These are phyloP conservation scores for Aegilops longissima DNA, from an alignment of 176 grass and related monocot species.

Conservation along the genomic window DNA sequence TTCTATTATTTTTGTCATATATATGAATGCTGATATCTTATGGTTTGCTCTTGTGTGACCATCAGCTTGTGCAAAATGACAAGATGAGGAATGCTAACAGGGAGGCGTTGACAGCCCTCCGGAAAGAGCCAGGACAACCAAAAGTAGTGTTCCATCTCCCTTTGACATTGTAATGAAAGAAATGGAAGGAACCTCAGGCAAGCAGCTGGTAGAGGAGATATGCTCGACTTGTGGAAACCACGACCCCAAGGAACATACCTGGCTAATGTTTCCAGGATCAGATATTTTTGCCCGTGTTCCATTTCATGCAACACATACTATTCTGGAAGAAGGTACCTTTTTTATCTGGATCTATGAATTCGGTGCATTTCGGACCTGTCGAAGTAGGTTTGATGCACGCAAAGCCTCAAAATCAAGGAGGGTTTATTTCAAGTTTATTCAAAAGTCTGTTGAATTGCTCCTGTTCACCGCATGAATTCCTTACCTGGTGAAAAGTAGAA, in stretches of 20 bases:
- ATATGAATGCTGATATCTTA: neutral
- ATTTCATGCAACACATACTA: slow-evolving; percentile 79
- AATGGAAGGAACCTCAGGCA: slow-evolving; percentile 56
- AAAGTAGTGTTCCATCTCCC: slow-evolving; percentile 74
- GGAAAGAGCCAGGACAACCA: slow-evolving; percentile 74
- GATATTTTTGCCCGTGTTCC: slow-evolving; percentile 80
- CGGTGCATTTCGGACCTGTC: neutral
- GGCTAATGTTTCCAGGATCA: slow-evolving; percentile 78
- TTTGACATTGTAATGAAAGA: slow-evolving; percentile 89
- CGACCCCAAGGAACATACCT: slow-evolving; percentile 64
- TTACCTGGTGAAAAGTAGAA: neutral
- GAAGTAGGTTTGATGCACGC: neutral
- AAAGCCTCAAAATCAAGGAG: slow-evolving; percentile 9
- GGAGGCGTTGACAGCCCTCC: slow-evolving; percentile 74
- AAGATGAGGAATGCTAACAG: slow-evolving; percentile 70
- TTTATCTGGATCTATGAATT: neutral
- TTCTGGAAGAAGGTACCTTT: slow-evolving; percentile 69
- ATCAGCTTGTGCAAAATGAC: slow-evolving; percentile 87
- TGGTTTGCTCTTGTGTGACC: slow-evolving; percentile 10
- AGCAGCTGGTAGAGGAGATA: slow-evolving; percentile 75
- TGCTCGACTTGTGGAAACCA: slow-evolving; percentile 76
- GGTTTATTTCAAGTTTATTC: neutral
- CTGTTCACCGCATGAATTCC: neutral
- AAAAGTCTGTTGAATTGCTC: neutral
- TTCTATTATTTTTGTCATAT: neutral